These are phyloP conservation scores for Cryptococcus hybrid DNA, from an alignment of 1,284 basidiomycete species.

Conservation along the genomic window DNA sequence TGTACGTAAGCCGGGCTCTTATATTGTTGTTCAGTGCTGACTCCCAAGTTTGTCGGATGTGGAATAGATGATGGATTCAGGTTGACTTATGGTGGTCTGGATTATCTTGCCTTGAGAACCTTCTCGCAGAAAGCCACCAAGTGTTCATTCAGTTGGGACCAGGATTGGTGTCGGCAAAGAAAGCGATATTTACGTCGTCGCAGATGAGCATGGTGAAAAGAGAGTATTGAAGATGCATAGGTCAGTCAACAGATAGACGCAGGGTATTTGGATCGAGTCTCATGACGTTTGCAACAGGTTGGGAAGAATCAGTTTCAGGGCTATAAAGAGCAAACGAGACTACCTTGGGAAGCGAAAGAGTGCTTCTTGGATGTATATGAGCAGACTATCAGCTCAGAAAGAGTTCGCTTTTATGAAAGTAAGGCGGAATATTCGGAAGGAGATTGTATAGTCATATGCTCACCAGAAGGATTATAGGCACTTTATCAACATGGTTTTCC, in stretches of 20 bases:
- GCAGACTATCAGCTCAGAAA: constrained; percentile 89
- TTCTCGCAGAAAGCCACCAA: constrained; percentile 78
- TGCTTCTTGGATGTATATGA: constrained; percentile 99
- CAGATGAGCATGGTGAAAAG: constrained; percentile 74
- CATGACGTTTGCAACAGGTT: constrained; percentile 57
- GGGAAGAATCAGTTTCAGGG: constrained; percentile 92
- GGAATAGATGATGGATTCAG: constrained; percentile 91
- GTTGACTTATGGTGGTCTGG: constrained; percentile 95
- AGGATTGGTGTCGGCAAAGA: constrained; percentile 99
- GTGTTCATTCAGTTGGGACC: constrained; percentile 78
- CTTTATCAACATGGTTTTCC: constrained; percentile 93
- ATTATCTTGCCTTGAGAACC: constrained; percentile 90
- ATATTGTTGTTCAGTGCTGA: not conserved
- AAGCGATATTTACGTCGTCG: constrained; percentile 94
- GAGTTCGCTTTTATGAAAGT: constrained; percentile 99
- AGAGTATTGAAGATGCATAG: constrained; percentile 91
- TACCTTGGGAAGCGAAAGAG: constrained; percentile 94
- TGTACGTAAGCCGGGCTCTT: constrained; percentile 57
- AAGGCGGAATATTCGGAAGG: constrained; percentile 6
- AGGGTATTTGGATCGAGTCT: constrained; percentile 2
- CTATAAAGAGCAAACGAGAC: constrained; percentile 95
- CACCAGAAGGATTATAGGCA: constrained; percentile 57
- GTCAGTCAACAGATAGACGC: constrained; percentile 49
- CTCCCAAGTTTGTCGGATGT: not conserved
- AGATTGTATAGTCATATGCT: no score